phyloP scores from a whole-genome alignment of 1,139 yeast species.

The Kodamaea plutei region DNA sequence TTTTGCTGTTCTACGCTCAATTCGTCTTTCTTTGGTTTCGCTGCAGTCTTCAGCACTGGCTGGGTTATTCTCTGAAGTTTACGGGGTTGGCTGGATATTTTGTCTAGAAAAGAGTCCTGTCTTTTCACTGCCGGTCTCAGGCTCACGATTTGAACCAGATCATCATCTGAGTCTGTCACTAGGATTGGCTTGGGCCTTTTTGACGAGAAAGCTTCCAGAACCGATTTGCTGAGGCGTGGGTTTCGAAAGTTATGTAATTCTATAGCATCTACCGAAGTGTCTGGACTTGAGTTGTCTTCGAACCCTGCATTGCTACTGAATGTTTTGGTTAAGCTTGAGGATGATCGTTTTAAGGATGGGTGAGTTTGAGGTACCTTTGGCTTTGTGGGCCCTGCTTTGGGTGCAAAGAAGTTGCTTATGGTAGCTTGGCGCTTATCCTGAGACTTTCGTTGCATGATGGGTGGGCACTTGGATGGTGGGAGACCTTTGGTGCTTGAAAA shows the following conservation, averaged over 20 bases:
- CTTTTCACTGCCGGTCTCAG: no score
- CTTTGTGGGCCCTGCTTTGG: conserved; percentile 1
- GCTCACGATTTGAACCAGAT: not conserved
- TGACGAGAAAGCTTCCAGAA: no score
- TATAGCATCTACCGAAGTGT: conserved; percentile 3
- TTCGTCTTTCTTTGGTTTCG: conserved; percentile 2
- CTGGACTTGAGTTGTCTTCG: conserved; percentile 4
- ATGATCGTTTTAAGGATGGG: not conserved
- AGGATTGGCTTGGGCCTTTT: conserved; percentile 1
- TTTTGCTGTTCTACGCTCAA: conserved; percentile 60
- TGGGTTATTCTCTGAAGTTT: conserved; percentile 15
- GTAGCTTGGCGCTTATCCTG: conserved; percentile 9
- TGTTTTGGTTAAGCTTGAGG: conserved; percentile 1
- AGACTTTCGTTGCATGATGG: no score
- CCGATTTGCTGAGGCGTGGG: conserved; percentile 11
- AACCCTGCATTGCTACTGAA: conserved; percentile 1
- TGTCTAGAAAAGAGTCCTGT: conserved; percentile 1
- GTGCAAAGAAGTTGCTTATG: conserved; percentile 11
- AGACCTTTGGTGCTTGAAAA: no score
- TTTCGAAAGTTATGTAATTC: conserved; percentile 10
- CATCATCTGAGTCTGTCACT: conserved; percentile 1
- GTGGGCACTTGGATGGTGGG: no score
- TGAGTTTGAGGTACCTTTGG: no score
- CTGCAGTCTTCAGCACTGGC: conserved; percentile 3
- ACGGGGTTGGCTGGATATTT: conserved; percentile 18